These are phyloP conservation scores for Wickerhamiella musiphila DNA, from an alignment of 805 yeast species.

Conservation along the genomic window DNA sequence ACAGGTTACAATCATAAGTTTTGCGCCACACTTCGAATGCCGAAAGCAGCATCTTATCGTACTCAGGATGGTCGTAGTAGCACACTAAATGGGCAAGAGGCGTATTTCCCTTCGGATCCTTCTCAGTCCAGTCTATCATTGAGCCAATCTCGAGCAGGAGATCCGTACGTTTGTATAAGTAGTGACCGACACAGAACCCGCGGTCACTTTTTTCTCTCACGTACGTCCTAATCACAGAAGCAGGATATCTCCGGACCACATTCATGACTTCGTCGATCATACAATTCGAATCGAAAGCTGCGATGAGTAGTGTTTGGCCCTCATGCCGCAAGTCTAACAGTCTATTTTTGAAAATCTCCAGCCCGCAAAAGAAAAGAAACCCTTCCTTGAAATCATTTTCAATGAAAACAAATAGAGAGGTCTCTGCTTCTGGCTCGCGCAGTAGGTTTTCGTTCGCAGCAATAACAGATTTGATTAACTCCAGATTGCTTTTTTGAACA, in stretches of 20 bases:
- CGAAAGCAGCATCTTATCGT: slow-evolving; percentile 29
- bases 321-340: no score
- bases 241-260: slow-evolving; percentile 27
- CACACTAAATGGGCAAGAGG: slow-evolving; percentile 62
- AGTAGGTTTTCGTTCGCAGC: neutral
- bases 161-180: slow-evolving; percentile 38
- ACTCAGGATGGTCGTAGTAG: slow-evolving; percentile 61
- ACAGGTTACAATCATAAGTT: slow-evolving; percentile 4
- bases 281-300: slow-evolving; percentile 42
- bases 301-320: slow-evolving; percentile 39
- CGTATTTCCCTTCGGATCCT: slow-evolving; percentile 53
- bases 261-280: slow-evolving; percentile 31
- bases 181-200: slow-evolving; percentile 56
- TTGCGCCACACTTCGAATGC: neutral
- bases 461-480: neutral
- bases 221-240: slow-evolving; percentile 31
- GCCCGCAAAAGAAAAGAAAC: no score
- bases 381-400: slow-evolving; percentile 29
- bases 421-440: slow-evolving; percentile 20
- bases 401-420: slow-evolving; percentile 46
- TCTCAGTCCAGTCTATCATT: slow-evolving; percentile 48
- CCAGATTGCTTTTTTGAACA: slow-evolving; percentile 17
- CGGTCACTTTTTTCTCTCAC: slow-evolving; percentile 33
- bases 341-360: no score
- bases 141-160: slow-evolving; percentile 38